Base-by-base conservation (phyloP, 2,329 filamentous ascomycete species). In the Byssochlamys sp. region DNA sequence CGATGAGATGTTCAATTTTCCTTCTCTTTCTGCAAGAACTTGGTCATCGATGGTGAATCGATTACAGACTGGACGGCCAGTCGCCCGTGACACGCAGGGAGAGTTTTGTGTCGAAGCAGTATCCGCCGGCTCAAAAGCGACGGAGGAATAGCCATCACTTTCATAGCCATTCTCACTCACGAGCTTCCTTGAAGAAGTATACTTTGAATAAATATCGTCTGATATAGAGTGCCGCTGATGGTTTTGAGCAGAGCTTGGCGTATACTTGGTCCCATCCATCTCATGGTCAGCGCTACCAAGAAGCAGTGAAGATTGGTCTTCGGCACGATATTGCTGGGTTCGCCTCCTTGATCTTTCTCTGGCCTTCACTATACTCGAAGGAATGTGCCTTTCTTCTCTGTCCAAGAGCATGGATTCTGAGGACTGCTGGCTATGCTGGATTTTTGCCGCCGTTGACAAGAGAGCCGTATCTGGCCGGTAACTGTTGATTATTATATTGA, bases 341-440 rank as follows among this genome's bases (percentile, higher is more conserved):
- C 11, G 2, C 9, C 45, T 25, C 53, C 29, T 28, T 55, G 52
- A 55, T 54, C 54, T 31, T 19, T 57, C 55, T 28, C 55, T 14
- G 9, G 33, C 49, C 11, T 51, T 52, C n/a, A 19, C 39, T 45
- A 31, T 58, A 51, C 7, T 33, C 55, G n/a, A 14, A 12, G 26
- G 7, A 14, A 19, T 12, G 3, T 24, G 59, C 55, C 7, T 45
- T 25, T 60, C 61, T 25, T 70, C 67, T 12, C 58, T 53, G 53
- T 69, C 67, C 28, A 73, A 60, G 28, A 72, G 65, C 69, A 74
- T 75, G 11, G 70, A 64, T 53, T 72, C 69, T 1, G 68, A 69
- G 4, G 68, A 70, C 9, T 56, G 52, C 45, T 64, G 63, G 33
- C 57, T 61, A 5, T 50, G 28, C 2, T 19, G 3, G 28, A 52